phyloP scores from a whole-genome alignment of 176 grass and related monocot genomes.

The Chloris gayana region DNA sequence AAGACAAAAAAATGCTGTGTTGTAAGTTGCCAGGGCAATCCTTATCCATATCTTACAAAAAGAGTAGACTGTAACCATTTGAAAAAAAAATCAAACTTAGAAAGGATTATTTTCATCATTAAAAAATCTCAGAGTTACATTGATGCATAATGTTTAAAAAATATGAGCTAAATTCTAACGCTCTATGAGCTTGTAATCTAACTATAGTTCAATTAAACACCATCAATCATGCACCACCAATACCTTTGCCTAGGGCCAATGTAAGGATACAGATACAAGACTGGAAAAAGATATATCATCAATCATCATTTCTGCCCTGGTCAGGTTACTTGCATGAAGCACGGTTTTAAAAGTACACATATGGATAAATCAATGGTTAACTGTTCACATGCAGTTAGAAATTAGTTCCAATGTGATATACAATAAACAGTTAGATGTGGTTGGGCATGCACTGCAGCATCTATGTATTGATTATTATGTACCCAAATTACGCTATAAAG shows the following conservation, averaged over 20 bases:
- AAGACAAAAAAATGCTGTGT: neutral
- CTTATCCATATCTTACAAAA: neutral
- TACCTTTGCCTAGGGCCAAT: neutral
- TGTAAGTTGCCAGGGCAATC: neutral
- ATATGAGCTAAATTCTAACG: too few species aligned
- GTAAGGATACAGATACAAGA: neutral
- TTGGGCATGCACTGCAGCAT: neutral
- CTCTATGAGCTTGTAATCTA: too few species aligned
- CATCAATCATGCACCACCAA: neutral
- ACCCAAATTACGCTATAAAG: neutral
- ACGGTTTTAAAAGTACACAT: neutral
- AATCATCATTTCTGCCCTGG: neutral
- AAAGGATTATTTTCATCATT: neutral
- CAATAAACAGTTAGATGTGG: neutral
- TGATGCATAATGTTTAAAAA: neutral
- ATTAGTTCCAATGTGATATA: neutral
- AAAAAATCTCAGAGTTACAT: neutral
- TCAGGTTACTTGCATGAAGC: slow-evolving; percentile 9
- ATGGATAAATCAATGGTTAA: neutral
- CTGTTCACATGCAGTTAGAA: neutral
- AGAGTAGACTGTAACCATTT: neutral
- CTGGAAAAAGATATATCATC: neutral
- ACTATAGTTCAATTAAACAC: neutral
- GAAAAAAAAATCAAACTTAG: neutral
- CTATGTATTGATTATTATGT: neutral